phyloP scores from a whole-genome alignment of 2,329 filamentous ascomycete species.

The Talaromyces sp. region DNA sequence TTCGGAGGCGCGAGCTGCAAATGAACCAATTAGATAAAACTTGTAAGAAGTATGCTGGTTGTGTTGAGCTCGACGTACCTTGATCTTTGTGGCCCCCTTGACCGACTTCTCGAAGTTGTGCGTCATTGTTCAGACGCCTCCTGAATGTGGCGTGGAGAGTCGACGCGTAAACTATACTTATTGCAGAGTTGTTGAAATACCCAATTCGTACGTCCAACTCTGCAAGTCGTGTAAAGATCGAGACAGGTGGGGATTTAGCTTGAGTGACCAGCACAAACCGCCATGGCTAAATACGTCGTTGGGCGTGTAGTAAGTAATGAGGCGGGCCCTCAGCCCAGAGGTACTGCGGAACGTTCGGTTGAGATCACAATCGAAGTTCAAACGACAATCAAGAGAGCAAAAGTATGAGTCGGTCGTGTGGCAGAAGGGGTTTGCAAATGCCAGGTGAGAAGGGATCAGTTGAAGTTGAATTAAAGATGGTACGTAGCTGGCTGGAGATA shows the following conservation, averaged over 20 bases:
- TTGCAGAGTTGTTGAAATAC: background rate
- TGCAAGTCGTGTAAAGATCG: background rate
- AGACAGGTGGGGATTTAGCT: background rate
- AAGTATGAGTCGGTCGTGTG: background rate
- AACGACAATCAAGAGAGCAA: background rate
- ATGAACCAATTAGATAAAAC: constrained; percentile 17
- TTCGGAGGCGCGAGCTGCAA: constrained; percentile 86
- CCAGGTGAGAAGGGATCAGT: background rate
- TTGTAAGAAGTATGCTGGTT: constrained; percentile 21
- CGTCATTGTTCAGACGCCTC: constrained; percentile 28
- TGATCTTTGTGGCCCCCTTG: constrained; percentile 97
- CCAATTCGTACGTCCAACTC: background rate
- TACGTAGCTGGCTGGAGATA: constrained; percentile 1
- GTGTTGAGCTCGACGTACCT: constrained; percentile 55
- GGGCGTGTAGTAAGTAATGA: constrained; percentile 8
- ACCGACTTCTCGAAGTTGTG: constrained; percentile 95
- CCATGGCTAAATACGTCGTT: constrained; percentile 10
- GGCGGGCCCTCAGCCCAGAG: constrained; percentile 9
- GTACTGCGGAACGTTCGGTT: background rate
- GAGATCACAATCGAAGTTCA: background rate
- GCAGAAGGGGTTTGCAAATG: background rate
- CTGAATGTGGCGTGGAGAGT: constrained; percentile 3
- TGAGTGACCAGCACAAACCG: constrained; percentile 5
- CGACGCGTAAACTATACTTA: constrained; percentile 1
- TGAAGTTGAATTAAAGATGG: constrained; percentile 1